phyloP scores from a whole-genome alignment of 495 filamentous ascomycete genomes.

The Talaromyces trachyspermus region DNA sequence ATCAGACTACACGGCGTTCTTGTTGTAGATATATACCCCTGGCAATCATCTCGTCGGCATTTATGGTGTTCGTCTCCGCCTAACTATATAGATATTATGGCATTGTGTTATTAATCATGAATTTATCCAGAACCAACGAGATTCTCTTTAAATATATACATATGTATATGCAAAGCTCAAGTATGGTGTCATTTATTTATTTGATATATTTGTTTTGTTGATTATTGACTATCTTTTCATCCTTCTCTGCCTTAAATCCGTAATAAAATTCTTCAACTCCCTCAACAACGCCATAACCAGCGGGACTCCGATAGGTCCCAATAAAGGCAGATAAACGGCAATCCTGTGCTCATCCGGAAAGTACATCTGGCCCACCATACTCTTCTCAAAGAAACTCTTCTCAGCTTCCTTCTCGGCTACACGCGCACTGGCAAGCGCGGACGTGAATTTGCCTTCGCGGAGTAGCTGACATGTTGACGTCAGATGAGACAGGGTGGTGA shows the following conservation, averaged over 20 bases:
- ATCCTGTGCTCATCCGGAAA: constrained; percentile 98
- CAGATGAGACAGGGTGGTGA: constrained; percentile 69
- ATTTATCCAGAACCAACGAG: no score
- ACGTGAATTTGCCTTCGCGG: constrained; percentile 53
- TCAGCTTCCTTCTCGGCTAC: constrained; percentile 87
- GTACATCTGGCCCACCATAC: constrained; percentile 97
- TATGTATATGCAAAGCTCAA: background rate
- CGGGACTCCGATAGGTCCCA: constrained; percentile 90
- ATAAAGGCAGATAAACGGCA: constrained; percentile 87
- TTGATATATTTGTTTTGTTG: background rate
- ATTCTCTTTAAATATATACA: no score
- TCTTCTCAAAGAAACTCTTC: constrained; percentile 95
- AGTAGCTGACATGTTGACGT: constrained; percentile 68
- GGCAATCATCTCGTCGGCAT: background rate
- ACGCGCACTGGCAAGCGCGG: constrained; percentile 67
- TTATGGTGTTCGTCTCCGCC: no score
- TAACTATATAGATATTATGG: no score
- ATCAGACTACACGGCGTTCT: constrained; percentile 4
- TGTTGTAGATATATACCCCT: constrained; percentile 4
- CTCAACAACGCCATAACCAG: constrained; percentile 75
- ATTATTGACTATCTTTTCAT: constrained; percentile 3
- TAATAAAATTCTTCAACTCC: constrained; percentile 54
- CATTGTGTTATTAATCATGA: no score
- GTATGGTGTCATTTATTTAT: background rate
- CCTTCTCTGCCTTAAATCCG: constrained; percentile 29